Base-by-base conservation (phyloP, 257 asterid species). In the Fraxinus americana region DNA sequence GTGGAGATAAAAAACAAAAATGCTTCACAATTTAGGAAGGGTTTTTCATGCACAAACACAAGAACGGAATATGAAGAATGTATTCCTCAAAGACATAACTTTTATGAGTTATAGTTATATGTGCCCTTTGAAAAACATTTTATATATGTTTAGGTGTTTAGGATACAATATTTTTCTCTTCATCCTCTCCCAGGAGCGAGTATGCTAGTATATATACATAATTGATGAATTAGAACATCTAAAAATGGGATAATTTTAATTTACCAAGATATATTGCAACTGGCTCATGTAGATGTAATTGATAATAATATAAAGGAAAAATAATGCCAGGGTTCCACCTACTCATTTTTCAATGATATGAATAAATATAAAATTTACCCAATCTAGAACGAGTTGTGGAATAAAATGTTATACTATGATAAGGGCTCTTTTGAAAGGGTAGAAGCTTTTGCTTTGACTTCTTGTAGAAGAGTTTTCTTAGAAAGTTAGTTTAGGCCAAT, bases 21-120 rank as follows among this genome's bases (percentile, higher is more conserved):
- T 61, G 23, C 38, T 50, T 6, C 88, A 4, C 87, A 67, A 75
- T 86, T 86, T 72, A 81, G 93, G 63, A 94, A 91, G 77, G 98
- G 97, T 0, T 89, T 81, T 80, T 90, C 97, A 0, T 91, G 92
- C 84, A 85, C 86, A 12, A 92, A 73, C 69, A 52, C 88, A 67
- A 86, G 80, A 17, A 57, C 79, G 68, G 89, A 86, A 3, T 84
- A 72, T 19, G 86, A 88, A n/a, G n/a, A n/a, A 17, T 83, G 85
- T 76, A 74, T 88, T 54, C 83, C 90, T n/a, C 87, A 74, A 30
- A 85, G 90, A 63, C 94, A 86, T 69, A 89, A 89, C 76, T 90
- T 86, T 82, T 86, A 87, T 76, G 89, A 91, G 21, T 87, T 79
- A 59, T 89, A 86, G 75, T 72, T 43, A 5, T 29, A 29, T 29